phyloP scores from a whole-genome alignment of 2,329 filamentous ascomycete genomes.

The Sarocladium kiliense region DNA sequence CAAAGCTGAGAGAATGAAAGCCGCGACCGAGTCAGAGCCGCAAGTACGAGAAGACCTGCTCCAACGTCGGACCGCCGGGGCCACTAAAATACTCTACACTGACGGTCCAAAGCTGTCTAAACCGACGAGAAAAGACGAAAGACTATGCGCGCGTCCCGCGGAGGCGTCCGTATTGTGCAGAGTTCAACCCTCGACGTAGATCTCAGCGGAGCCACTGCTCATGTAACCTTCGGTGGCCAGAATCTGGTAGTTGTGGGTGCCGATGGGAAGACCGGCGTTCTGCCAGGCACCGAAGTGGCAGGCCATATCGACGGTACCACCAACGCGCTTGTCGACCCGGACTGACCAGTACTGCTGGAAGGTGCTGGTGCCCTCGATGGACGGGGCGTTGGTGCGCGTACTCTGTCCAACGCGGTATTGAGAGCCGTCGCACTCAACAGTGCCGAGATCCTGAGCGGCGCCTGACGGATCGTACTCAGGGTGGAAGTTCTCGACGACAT shows the following conservation, averaged over 20 bases:
- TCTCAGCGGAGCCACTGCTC: conserved; percentile 41
- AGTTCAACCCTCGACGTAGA: conserved; percentile 31
- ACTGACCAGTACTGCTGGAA: conserved; percentile 50
- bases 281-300: conserved; percentile 52
- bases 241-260: conserved; percentile 48
- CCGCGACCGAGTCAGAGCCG: background rate
- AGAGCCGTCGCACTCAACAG: conserved; percentile 26
- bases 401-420: conserved; percentile 31
- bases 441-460: conserved; percentile 26
- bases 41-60: background rate
- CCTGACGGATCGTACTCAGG: conserved; percentile 36
- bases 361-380: conserved; percentile 41
- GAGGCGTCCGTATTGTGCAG: background rate
- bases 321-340: conserved; percentile 38
- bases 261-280: conserved; percentile 37
- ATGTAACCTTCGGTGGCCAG: conserved; percentile 49
- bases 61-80: background rate
- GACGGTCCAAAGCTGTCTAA: background rate
- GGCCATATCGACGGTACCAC: conserved; percentile 42
- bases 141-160: background rate
- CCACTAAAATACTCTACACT: background rate
- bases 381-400: conserved; percentile 34
- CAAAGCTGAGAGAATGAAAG: background rate
- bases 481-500: conserved; percentile 37
- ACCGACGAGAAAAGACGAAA: background rate